Base-by-base conservation (phyloP, 2,329 filamentous ascomycete genomes). In the Pseudofabraea citricarpa region DNA sequence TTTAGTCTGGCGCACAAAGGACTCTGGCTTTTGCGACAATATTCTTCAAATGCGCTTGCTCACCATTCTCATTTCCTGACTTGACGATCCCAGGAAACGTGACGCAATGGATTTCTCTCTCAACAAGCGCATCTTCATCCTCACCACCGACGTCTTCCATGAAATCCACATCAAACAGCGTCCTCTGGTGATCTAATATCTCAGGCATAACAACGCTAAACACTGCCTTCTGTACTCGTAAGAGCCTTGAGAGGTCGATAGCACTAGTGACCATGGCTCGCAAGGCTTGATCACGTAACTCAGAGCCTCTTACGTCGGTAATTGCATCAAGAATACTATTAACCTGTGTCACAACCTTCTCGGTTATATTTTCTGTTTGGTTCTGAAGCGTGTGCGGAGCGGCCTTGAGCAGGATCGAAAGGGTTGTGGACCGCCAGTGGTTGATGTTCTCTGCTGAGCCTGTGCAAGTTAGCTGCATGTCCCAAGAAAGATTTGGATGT, bases 71-170 rank as follows among this genome's bases (percentile, higher is more conserved):
- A 58, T 85, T 79, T 5, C 81, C 81, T 18, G 70, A 65, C 64
- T 86, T 86, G 44, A 80, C 67, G 18, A 86, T 70, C 6, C 76
- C 77, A 1, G 82, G 82, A 44, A 83, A 85, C 2, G 76, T 77
- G 18, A 83, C 74, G 59, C 80, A 85, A 44, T 66, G 68, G 26
- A 86, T 73, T 41, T 79, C 72, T 40, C 77, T 66, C 35, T 66
- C 66, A 13, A 64, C 59, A 18, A 80, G 65, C 8, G 62, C 68
- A 15, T 79, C 75, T 48, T 82, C 79, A 46, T 79, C 76, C 53
- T 79, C 64, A 13, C 78, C 79, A 26, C 79, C 75, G 36, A 83
- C 70, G 53, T 85, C 80, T 53, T 85, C 81, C 82, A 86, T 86
- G 3, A 65, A 74, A 20, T 68, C 66, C 2, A 66, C 46, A 53